Percentiles rank a stretch among this genome's conserved stretches.
phyloP scores from a whole-genome alignment of 768 basidiomycete species.

The Mycena rosella region DNA sequence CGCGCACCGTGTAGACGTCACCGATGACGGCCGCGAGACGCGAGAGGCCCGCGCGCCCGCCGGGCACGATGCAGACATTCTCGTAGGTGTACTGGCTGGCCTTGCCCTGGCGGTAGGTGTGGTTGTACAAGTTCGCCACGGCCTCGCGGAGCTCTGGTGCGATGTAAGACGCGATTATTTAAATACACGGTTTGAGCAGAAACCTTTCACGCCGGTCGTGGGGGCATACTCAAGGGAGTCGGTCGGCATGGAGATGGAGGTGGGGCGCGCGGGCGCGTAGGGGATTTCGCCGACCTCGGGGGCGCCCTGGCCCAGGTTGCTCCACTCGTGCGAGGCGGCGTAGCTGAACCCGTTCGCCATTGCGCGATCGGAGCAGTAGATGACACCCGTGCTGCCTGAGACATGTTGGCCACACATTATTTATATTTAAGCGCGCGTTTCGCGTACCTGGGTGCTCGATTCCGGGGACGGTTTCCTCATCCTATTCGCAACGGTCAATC shows the following conservation, averaged over 20 bases:
- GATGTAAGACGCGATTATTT: background rate
- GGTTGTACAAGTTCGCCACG: conserved; percentile 91
- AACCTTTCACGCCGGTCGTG: conserved; percentile 91
- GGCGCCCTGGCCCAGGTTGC: conserved; percentile 92
- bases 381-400: conserved; percentile 64
- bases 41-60: conserved; percentile 90
- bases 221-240: conserved; percentile 93
- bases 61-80: conserved; percentile 96
- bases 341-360: conserved; percentile 95
- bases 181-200: background rate
- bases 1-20: conserved; percentile 83
- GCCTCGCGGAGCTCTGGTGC: conserved; percentile 82
- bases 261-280: conserved; percentile 74
- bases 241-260: conserved; percentile 70
- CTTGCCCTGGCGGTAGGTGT: conserved; percentile 86
- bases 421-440: conserved; percentile 32
- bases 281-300: conserved; percentile 92
- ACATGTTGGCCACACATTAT: conserved; percentile 42
- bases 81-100: conserved; percentile 89
- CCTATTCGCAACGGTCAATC: conserved; percentile 53
- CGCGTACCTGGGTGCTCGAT: conserved; percentile 81
- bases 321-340: conserved; percentile 83
- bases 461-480: conserved; percentile 92
- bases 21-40: conserved; percentile 93
- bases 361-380: conserved; percentile 95